phyloP scores from a whole-genome alignment of 768 basidiomycete genomes.

The Lentinula sp. region DNA sequence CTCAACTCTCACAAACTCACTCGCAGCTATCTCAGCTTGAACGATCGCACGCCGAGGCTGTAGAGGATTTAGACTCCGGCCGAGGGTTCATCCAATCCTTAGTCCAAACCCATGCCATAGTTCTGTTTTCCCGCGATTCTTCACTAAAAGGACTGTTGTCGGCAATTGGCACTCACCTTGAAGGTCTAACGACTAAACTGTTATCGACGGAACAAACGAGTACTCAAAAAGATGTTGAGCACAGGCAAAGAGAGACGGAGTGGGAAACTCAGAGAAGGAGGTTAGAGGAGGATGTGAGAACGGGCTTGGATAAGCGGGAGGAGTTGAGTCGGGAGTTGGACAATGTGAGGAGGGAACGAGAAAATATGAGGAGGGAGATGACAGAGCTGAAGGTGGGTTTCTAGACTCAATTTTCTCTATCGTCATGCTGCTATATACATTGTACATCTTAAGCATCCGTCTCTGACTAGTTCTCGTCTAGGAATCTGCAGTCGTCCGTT shows the following conservation, averaged over 20 bases:
- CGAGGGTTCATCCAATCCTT: conserved; percentile 41
- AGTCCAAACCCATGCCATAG: conserved; percentile 51
- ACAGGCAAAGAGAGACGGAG: conserved; percentile 27
- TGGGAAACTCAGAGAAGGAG: conserved; percentile 39
- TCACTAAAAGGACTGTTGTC: conserved; percentile 43
- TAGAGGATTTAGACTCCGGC: conserved; percentile 46
- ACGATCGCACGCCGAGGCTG: conserved; percentile 38
- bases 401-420: not conserved
- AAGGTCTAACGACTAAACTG: conserved; percentile 37
- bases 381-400: conserved; percentile 23
- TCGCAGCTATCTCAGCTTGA: conserved; percentile 42
- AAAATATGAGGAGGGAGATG: conserved; percentile 38
- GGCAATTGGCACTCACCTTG: conserved; percentile 47
- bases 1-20: conserved; percentile 45
- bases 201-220: conserved; percentile 30
- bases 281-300: conserved; percentile 44
- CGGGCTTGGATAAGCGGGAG: conserved; percentile 41
- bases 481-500: conserved; percentile 28
- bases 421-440: not conserved
- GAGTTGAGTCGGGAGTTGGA: conserved; percentile 47
- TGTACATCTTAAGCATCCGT: not conserved
- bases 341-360: conserved; percentile 43
- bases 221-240: not conserved
- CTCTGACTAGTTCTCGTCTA: not conserved
- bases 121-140: conserved; percentile 44